Evolutionary conservation across 2,329 filamentous ascomycete genomes (phyloP), one percentile per base, ranked within the genome.

Genomic region (Hypocreales sp.): DNA sequence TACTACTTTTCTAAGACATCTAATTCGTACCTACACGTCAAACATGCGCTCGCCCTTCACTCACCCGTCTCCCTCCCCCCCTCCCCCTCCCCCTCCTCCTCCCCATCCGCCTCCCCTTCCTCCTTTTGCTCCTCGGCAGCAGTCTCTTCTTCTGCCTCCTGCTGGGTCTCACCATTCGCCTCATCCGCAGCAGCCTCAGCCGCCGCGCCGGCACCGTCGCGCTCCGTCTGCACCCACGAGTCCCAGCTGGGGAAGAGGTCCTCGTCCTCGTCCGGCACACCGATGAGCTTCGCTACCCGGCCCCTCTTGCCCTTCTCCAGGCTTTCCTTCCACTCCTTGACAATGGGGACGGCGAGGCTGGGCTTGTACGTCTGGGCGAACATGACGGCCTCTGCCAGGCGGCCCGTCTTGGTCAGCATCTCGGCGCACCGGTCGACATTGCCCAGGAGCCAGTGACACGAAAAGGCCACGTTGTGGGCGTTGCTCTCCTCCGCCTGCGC

Each of bases 181-280:
- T 33, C 44, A 10, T 35, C 40, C 22, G 33, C 34, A 9, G 26
- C 42, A 31, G 40, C 38, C 24, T 38, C 36, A 16, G 22, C 29
- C 12, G 10, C 22, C 8, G 26, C 39, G 33, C 55, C 47, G 4
- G 61, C 63, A 4, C 79, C 79, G 41, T 84, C 75, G 32, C 66
- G 69, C 59, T 95, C 90, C 35, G 93, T 49, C 45, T 68, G 66
- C 40, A 95, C 48, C 61, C 82, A 94, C 52, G 90, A 79, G 5
- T 93, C 80, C 90, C 90, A 98, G 45, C 94, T 83, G 0, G 87
- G 87, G 58, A 98, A 98, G 40, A 98, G 66, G 3, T 92, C 86
- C 22, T 79, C 79, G 33, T 84, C 81, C 40, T 80, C 76, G 0
- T 72, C 79, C 0, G 90, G 90, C 0, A 82, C 67, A 34, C 80